Evolutionary conservation across 192 early-diverging fungal species (phyloP), one percentile per base, ranked within the genome.

Genomic region (Podila verticillata): DNA sequence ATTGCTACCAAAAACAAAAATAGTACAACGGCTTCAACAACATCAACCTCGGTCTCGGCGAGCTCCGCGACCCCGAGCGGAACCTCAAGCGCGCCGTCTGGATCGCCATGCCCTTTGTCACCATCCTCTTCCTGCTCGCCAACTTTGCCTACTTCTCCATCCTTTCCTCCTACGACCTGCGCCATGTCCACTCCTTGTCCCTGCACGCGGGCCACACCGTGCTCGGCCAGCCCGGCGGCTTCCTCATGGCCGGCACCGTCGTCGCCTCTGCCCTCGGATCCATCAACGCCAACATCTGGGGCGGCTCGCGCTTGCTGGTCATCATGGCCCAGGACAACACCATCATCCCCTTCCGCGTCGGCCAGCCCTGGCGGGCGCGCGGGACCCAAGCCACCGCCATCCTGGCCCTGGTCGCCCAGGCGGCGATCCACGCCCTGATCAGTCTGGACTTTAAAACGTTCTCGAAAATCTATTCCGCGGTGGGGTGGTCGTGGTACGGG

Each of bases 251-350:
- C 0, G 69, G 69, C 0, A 80, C 77, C 0, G 77, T 80, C 6
- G 36, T 80, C 13, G 77, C 77, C 6, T 72, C 77, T 3, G 77
- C 82, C 24, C 48, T 83, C 4, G 82, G 82, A 32, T 87, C 91
- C 4, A 90, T 92, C 75, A 91, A 91, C n/a, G 83, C 86, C 58
- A 77, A 83, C 29, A 82, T 89, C 44, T 89, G 74, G 78, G 88
- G 89, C 0, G 91, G 90, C 26, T 92, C 82, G 0, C 69, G 82
- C 7, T 28, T 83, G 0, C 30, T 83, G n/a, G 67, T 78, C 10
- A 77, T 77, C 28, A 73, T 77, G 48, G 82, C 82, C 8, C 66
- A 83, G 44, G 75, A 83, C 39, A 73, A 77, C 57, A 71, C 84
- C 7, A 39, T 83, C 39, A 49, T 83, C 51, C 82, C 82, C 0